Conservation (phyloP, 148 eudicot species). For the Hydrangea macrophylla region DNA sequence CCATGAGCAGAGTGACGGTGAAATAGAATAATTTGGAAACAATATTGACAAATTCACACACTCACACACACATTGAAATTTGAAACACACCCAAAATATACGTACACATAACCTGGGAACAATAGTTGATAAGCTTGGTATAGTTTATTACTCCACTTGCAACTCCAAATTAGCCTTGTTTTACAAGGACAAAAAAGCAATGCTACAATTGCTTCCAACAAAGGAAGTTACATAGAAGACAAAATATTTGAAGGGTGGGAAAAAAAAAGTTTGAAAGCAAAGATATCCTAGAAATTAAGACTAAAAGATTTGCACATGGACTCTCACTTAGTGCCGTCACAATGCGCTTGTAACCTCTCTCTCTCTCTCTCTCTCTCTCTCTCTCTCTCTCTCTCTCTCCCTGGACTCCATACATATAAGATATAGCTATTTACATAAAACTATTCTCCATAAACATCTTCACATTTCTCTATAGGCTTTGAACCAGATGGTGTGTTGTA, state of each 20-base stretch:
- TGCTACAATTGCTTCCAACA: conserved; percentile 14
- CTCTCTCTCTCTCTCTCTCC: too few species aligned
- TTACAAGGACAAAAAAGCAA: conserved; percentile 15
- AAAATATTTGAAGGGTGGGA: too few species aligned
- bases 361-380: too few species aligned
- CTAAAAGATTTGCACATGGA: conserved; percentile 26
- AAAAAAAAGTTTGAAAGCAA: too few species aligned
- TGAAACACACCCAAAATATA: too few species aligned
- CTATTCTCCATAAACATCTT: conserved; percentile 11
- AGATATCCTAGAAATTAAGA: too few species aligned
- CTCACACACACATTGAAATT: too few species aligned
- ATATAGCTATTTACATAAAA: conserved; percentile 16
- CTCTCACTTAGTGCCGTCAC: conserved; percentile 24
- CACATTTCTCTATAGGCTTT: conserved; percentile 19
- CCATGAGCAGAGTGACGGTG: too few species aligned
- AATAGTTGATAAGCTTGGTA: conserved; percentile 6
- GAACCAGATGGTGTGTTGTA: conserved; percentile 36
- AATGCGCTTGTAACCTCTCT: conserved; percentile 24
- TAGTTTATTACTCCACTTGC: neutral
- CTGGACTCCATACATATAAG: too few species aligned
- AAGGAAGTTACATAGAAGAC: neutral
- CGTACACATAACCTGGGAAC: neutral
- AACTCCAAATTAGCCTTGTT: neutral
- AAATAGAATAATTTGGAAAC: too few species aligned
- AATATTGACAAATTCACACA: too few species aligned